phyloP scores from a whole-genome alignment of 202 grass and related monocot genomes.

The Saccharum hybrid region DNA sequence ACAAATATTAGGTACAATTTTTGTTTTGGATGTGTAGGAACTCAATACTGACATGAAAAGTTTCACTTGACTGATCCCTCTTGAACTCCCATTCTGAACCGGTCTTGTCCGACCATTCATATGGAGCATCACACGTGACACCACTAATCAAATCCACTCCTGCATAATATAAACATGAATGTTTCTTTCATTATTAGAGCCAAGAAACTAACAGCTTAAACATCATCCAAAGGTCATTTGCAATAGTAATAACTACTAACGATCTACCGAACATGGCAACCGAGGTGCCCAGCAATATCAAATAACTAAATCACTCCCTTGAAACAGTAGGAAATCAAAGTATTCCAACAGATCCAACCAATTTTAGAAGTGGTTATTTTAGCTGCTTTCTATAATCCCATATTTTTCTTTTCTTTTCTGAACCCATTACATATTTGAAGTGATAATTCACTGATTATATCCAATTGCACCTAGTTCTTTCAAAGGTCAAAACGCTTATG shows the following conservation, averaged over 20 bases:
- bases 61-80: conserved; percentile 49
- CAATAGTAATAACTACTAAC: background rate
- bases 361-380: background rate
- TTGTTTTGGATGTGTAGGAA: background rate
- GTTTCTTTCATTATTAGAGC: background rate
- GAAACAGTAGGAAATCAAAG: background rate
- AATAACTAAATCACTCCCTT: background rate
- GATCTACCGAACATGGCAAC: background rate
- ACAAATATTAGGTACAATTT: conserved; percentile 1
- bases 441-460: background rate
- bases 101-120: conserved; percentile 76
- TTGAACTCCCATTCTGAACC: conserved; percentile 93
- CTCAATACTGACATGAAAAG: conserved; percentile 73
- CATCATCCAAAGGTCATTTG: background rate
- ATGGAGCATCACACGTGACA: conserved; percentile 84
- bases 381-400: background rate
- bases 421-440: conserved; percentile 16
- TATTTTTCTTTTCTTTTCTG: background rate
- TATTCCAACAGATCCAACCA: background rate
- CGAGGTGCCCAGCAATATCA: background rate
- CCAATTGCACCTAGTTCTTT: background rate
- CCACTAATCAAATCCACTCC: conserved; percentile 53
- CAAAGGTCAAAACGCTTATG: background rate
- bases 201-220: background rate
- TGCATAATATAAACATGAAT: conserved; percentile 14